phyloP scores from a whole-genome alignment of 257 asterid genomes.

The Solanum sparsipilum region DNA sequence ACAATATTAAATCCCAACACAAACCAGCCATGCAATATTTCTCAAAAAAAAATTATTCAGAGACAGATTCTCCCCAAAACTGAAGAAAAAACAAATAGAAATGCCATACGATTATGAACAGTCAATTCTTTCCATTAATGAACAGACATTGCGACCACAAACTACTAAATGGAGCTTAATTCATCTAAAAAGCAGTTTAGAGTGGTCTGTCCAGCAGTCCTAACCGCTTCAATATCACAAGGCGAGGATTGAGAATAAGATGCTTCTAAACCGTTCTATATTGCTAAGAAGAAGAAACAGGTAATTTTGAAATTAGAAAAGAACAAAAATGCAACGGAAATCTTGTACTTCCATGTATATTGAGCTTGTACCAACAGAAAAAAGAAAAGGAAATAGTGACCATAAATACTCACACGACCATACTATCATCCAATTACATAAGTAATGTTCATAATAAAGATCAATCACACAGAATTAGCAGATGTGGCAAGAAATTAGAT shows the following conservation, averaged over 20 bases:
- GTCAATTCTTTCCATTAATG: no score
- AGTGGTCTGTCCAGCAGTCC: background rate
- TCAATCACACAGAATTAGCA: background rate
- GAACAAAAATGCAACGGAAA: background rate
- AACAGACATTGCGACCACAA: no score
- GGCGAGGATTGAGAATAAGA: background rate
- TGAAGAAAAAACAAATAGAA: no score
- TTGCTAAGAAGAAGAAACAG: background rate
- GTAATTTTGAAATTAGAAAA: background rate
- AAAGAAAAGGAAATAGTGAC: background rate
- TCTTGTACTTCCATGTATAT: background rate
- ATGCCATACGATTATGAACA: no score
- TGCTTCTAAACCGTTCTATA: background rate
- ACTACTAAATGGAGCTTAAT: no score
- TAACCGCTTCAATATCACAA: background rate
- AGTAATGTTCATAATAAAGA: background rate
- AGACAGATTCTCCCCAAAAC: no score
- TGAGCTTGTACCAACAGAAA: background rate
- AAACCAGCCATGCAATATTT: no score
- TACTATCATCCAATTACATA: background rate
- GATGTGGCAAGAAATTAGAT: background rate
- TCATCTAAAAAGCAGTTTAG: no score
- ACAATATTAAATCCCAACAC: no score
- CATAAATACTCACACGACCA: background rate
- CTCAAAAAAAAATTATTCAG: no score